phyloP scores from a whole-genome alignment of 1,284 basidiomycete genomes.

The Sanghuangporus weigelae region DNA sequence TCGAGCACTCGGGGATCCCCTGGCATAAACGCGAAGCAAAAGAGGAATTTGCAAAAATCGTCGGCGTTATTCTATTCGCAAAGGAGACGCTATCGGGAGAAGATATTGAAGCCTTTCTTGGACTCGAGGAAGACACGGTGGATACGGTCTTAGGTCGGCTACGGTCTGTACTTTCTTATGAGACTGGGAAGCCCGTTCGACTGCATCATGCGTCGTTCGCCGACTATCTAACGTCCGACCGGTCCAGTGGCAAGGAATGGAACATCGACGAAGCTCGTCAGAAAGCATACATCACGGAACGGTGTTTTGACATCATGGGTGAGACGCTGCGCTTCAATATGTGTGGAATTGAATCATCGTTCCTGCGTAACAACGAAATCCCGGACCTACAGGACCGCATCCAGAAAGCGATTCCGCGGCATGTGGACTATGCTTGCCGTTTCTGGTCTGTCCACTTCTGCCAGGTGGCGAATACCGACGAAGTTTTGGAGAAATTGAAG shows the following conservation, averaged over 20 bases:
- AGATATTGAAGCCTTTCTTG: background rate
- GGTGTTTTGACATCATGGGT: background rate
- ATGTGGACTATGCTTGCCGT: background rate
- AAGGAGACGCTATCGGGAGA: no score
- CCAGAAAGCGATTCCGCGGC: background rate
- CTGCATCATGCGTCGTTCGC: background rate
- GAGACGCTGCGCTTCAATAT: conserved; percentile 44
- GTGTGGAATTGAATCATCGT: conserved; percentile 43
- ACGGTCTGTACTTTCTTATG: background rate
- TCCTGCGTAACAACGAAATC: background rate
- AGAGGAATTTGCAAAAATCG: no score
- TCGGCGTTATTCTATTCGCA: no score
- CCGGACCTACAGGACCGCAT: background rate
- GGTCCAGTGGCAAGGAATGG: no score
- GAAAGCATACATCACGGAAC: background rate
- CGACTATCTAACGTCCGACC: background rate
- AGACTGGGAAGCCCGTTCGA: background rate
- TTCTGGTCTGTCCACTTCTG: no score
- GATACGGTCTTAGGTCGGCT: background rate
- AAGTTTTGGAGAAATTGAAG: no score
- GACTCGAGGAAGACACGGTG: background rate
- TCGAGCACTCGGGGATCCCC: no score
- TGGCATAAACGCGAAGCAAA: no score
- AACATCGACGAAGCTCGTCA: background rate
- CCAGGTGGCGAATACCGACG: no score